Base-by-base conservation (phyloP, 306 rosid genomes). In the Cicer pinnatifidum region DNA sequence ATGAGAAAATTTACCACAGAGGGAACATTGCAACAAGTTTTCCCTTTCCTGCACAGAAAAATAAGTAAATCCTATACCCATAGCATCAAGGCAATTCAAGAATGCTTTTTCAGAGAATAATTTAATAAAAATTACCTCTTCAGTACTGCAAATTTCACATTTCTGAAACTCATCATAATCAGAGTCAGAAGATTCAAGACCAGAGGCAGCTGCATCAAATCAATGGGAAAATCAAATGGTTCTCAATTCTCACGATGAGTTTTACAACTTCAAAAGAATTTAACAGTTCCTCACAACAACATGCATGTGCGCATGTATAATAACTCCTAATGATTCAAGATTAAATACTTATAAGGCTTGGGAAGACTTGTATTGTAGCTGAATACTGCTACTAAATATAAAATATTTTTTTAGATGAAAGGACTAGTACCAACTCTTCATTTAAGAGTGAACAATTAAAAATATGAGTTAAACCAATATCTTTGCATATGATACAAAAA, bases 111-210 rank as follows among this genome's bases (percentile, higher is more conserved):
- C 11, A 52, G 46, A 6, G 52, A 52, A 11, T 15, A 63, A 23
- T 11, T 23, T 13, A 28, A 77, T 66, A 46, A 51, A 41, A 66
- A 35, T n/a, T 58, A 88, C 98, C 94, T 85, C 88, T 79, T 88
- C 94, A 67, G 79, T 17, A 72, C 76, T 82, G 89, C 98, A 92
- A 39, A 88, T 86, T 75, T 90, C 95, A 60, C 98, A 92, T 8
- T 87, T 90, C 81, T 87, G 98, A 82, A 90, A 87, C 82, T 92
- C 98, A 9, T 90, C 98, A 82, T 19, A 75, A 39, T 90, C 96
- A 60, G 97, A 89, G 78, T 88, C 98, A 9, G 84, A 52, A 72
- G 97, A 86, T 69, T 92, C 97, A 57, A 63, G 73, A 75, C 75
- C 88, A 87, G 97, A 92, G 82, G 88, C 92, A 82, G 89, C 98